These are phyloP conservation scores for Phlegmacium glaucopus DNA, from an alignment of 768 basidiomycete species.

Conservation along the genomic window DNA sequence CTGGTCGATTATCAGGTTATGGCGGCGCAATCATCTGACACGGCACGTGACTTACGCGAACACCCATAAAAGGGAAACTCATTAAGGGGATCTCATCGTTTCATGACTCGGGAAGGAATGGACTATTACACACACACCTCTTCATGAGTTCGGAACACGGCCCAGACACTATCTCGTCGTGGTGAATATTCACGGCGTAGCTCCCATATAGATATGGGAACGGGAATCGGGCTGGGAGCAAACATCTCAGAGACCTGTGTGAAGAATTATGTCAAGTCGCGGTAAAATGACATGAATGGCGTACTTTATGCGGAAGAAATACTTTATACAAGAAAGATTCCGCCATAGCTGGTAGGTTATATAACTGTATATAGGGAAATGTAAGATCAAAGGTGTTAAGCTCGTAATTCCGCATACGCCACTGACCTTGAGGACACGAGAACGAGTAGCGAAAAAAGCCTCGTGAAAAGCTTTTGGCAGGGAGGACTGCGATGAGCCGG, in stretches of 20 bases:
- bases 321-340: slow-evolving; percentile 34
- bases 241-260: slow-evolving; percentile 13
- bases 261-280: slow-evolving; percentile 17
- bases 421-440: slow-evolving; percentile 54
- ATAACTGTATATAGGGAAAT: slow-evolving; percentile 25
- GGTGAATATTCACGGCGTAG: slow-evolving; percentile 30
- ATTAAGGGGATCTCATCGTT: neutral
- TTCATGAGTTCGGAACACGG: slow-evolving; percentile 56
- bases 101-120: slow-evolving; percentile 1
- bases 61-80: slow-evolving; percentile 3
- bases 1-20: slow-evolving; percentile 9
- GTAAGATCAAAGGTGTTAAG: slow-evolving; percentile 1
- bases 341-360: slow-evolving; percentile 35
- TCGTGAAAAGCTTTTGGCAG: slow-evolving; percentile 6
- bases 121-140: slow-evolving; percentile 44
- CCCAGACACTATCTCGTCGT: slow-evolving; percentile 42
- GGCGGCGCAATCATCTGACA: slow-evolving; percentile 7
- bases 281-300: slow-evolving; percentile 13
- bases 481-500: slow-evolving; percentile 15
- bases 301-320: slow-evolving; percentile 37
- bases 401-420: slow-evolving; percentile 6
- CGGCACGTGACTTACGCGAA: slow-evolving; percentile 23
- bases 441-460: slow-evolving; percentile 47
- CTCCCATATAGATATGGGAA: slow-evolving; percentile 49
- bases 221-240: slow-evolving; percentile 17